Evolutionary conservation across 495 filamentous ascomycete species (phyloP), one percentile per base, ranked within the genome.

Genomic region (Penicillium tannophilum): DNA sequence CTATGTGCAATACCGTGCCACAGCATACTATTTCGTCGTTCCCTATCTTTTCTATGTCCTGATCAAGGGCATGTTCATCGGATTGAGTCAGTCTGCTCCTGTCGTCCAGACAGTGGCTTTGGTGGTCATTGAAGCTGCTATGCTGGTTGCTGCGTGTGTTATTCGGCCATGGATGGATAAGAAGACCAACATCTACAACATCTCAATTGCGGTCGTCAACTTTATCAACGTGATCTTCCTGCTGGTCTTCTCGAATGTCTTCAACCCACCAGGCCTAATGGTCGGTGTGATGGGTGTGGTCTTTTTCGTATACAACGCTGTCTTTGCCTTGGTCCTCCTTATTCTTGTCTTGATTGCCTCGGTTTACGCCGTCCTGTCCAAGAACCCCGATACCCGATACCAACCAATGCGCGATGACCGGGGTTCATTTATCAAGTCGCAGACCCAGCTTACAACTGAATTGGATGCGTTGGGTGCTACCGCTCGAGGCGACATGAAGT

Each of bases 111-210:
- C 93, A 8, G 82, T 98, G 47, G 90, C 88, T 2, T 76, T 97
- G 58, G 81, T 98, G 48, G 73, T 98, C 42, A 87, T 98, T 59
- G 94, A 98, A 77, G 89, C 90, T 0, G 84, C 67, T 28, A 87
- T 90, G 64, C 80, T 98, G 61, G 88, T 98, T 64, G 84, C 70
- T 30, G 86, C 91, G 35, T 89, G 85, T 60, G 85, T 96, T 45
- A 76, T 97, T 64, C 87, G 91, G 42, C 94, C 94, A 7, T 98
- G 92, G 87, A 98, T 98, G 94, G 94, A 98, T 80, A 98, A 97
- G 84, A 94, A 92, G 76, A 97, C 93, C 58, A 98, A 98, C 71
- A 85, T 87, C 50, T 96, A 95, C 83, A 98, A 98, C 78, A 96
- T 98, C 62, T 81, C 93, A 54, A 98, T 98, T 67, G 87, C 84